Evolutionary conservation across 1,139 yeast genomes (phyloP), one percentile per base, ranked within the genome.

Genomic region (Insectozyma bohioensis): DNA sequence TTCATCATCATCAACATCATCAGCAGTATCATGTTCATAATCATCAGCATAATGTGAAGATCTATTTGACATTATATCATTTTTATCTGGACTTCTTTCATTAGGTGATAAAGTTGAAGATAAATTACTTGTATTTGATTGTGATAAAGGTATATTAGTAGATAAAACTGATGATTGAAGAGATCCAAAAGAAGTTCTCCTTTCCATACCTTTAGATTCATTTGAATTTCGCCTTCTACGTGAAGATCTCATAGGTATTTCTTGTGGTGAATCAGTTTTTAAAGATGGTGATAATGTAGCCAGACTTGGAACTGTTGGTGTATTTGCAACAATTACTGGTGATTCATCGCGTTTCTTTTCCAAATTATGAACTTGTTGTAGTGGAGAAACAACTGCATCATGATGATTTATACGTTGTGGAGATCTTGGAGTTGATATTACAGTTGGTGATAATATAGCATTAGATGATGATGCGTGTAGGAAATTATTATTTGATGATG

Each of bases 211-310:
- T 27, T 30, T 34, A 4, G 26, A 20, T 3, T 30, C 34, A 4
- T 3, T 6, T 11, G 26, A 34, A 27, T 42, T 37, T 6, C 31
- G 34, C 24, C 46, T 30, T 29, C 48, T 35, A 29, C 48, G 31
- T 5, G 43, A 31, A 7, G 48, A 45, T 26, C 48, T 33, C 29
- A 40, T 32, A 4, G 48, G 48, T 8, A 43, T 28, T 10, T 34
- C 42, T 7, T 27, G 19, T 6, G 33, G 15, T 4, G 26, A 22
- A 15, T 11, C 15, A n/a, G n/a, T n/a, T n/a, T n/a, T n/a, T n/a
- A n/a, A n/a, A n/a, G n/a, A n/a, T n/a, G n/a, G n/a, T n/a, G n/a
- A n/a, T n/a, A n/a, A n/a, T n/a, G n/a, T n/a, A n/a, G n/a, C n/a
- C n/a, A n/a, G n/a, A n/a, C n/a, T n/a, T 5, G 17, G 17, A 8